A percentile compares a stretch with the other conserved stretches of the same genome.
These are phyloP conservation scores for Uncinocarpus reesii DNA, from an alignment of 2,329 filamentous ascomycete species.

Conservation along the genomic window DNA sequence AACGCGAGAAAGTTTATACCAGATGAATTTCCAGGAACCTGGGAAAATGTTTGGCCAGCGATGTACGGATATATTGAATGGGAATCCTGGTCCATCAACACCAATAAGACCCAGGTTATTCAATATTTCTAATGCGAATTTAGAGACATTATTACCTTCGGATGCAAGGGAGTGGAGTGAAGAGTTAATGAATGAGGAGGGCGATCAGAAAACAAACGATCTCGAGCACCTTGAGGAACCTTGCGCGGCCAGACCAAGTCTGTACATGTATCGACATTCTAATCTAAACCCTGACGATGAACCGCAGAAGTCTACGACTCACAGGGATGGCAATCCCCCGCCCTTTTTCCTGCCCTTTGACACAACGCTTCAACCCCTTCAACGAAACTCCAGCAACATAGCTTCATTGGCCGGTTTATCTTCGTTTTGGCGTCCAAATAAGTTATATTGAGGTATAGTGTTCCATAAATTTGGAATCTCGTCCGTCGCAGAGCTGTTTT, in stretches of 20 bases:
- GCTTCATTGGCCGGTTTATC: neutral
- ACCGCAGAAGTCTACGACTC: neutral
- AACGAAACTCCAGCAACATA: neutral
- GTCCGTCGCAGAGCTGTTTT: neutral
- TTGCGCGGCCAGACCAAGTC: neutral
- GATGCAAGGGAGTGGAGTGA: neutral
- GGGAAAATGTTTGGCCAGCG: too few relatives aligned
- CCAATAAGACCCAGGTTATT: neutral
- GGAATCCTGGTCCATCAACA: neutral
- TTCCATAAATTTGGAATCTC: neutral
- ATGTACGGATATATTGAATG: neutral
- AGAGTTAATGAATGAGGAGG: neutral
- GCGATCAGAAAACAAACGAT: neutral
- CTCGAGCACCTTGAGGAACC: neutral
- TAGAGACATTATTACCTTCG: neutral
- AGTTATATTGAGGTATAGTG: constrained; percentile 8
- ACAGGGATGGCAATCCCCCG: neutral
- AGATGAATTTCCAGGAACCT: neutral
- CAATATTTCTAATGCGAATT: neutral
- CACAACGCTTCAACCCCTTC: neutral
- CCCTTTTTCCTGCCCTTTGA: neutral
- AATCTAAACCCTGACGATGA: neutral
- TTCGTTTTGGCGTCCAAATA: constrained; percentile 13
- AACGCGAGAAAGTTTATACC: too few relatives aligned
- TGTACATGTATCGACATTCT: neutral